Base-by-base conservation (phyloP, 2,329 filamentous ascomycete species). In the Zymoseptoria ardabiliae region DNA sequence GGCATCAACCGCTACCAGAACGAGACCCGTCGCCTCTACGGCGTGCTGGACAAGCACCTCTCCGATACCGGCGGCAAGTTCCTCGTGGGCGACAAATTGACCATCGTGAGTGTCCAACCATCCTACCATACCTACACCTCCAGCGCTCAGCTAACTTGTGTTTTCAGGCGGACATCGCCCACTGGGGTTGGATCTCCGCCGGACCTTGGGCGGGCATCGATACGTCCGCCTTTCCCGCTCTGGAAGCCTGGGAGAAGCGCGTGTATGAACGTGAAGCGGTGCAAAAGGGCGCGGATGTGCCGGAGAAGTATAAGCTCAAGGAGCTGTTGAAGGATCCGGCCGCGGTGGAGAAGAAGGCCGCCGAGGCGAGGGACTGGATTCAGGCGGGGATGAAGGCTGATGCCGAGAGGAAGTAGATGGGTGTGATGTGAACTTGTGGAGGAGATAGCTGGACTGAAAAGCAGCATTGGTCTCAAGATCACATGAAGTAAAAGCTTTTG, bases 1-100 rank as follows among this genome's bases (percentile, higher is more conserved):
- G 90, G 88, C 48, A 84, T 95, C 58, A 85, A 89, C 70, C 83
- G 91, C 53, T 96, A 96, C 76, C 78, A 81, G 70, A 94, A 90
- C 71, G 91, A 96, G 77, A 90, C 88, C 0, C 82, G 87, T n/a
- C 85, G 91, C 2, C 79, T 96, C 1, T 96, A 94, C 76, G 80
- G 85, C 55, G 87, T 91, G 20, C 77, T 96, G 60, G 86, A 96
- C 69, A 84, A 81, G 53, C 85, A 91, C 58, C 82, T 96, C 5
- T 70, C 74, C 7, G 71, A 73, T 11, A 79, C 75, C 49, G 77
- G 78, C 55, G 76, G 74, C 9, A 77, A 78, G 11, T 85, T 80
- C 66, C 68, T 85, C 10, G 79, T 82, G 4, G 89, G 88, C 41
- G 83, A 89, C 71, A 83, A 83, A 63, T 78, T 82, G 62, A 90